Evolutionary conservation across 768 basidiomycete genomes (phyloP), one percentile per base, ranked within the genome.

Genomic region (Dentipellis sp.): DNA sequence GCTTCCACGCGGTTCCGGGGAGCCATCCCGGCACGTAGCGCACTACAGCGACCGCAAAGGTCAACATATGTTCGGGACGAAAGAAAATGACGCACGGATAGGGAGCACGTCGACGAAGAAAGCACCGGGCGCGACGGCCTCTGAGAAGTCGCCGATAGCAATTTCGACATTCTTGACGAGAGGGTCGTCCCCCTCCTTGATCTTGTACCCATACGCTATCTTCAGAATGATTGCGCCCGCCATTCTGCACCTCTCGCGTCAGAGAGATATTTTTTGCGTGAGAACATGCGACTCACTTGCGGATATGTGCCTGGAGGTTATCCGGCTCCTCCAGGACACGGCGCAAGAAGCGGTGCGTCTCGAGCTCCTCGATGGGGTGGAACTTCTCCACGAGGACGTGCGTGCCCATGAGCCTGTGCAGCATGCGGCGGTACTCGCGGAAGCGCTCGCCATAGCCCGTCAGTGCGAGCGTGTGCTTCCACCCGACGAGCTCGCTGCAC

Each of bases 401-500:
- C n/a, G 67, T 60, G 1, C 78, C 78, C 50, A 80, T 65, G 37
- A 71, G 65, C 23, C 69, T 70, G 10, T 75, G 67, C 55, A 80
- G 72, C 23, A 75, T 65, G 56, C 75, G 76, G 49, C 78, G 74
- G 56, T 71, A 78, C 4, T 65, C 67, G 17, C 77, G 71, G 56
- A 75, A 76, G 2, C 74, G 72, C 0, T 69, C 42, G 17, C 77
- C 76, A 46, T 79, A 78, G 0, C 66, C 70, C 10, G 73, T 62
- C 5, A 79, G 67, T 11, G 78, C 77, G n/a, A 78, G 65, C 0
- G 75, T 77, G 16, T 53, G 14, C 37, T 53, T 45, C 45, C 46
- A 80, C 10, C 78, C 79, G 1, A 76, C 65, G 1, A 80, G 68
- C 58, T 79, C 76, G 1, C 79, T 78, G 9, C 73, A 75, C 77